Conservation (phyloP, 306 rosid genomes). For the Cucumis hystrix region DNA sequence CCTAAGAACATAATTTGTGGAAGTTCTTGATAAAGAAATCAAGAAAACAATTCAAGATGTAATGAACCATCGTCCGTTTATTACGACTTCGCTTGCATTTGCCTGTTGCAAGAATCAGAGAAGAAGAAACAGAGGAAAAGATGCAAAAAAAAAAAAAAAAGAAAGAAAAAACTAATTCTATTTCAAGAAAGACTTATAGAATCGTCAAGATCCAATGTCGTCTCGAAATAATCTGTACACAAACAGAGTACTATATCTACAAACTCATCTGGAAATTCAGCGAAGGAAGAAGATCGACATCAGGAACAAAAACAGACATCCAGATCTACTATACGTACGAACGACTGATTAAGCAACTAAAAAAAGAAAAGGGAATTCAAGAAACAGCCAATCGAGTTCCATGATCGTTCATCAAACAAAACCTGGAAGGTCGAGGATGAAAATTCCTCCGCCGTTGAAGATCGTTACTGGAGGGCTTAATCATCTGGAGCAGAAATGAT, state of each 20-base stretch:
- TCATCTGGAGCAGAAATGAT: slow-evolving; percentile 9
- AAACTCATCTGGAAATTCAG: background rate
- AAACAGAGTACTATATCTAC: background rate
- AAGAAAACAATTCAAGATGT: background rate
- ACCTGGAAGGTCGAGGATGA: slow-evolving; percentile 21
- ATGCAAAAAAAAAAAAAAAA: background rate
- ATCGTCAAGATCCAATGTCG: background rate
- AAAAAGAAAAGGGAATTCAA: background rate
- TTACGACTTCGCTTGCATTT: background rate
- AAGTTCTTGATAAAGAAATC: background rate
- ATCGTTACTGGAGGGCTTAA: slow-evolving; percentile 9
- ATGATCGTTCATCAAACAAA: slow-evolving; percentile 7
- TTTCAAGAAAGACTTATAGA: background rate
- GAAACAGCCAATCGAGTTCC: slow-evolving; percentile 3
- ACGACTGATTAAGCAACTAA: too few species aligned
- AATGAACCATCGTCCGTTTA: background rate
- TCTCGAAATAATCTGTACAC: background rate
- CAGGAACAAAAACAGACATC: background rate
- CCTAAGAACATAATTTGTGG: background rate
- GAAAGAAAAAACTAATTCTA: background rate
- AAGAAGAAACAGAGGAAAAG: background rate
- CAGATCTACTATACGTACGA: background rate
- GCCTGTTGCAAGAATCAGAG: background rate
- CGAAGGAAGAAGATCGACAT: background rate
- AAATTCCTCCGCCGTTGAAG: slow-evolving; percentile 13